phyloP scores from a whole-genome alignment of 2,329 filamentous ascomycete species.

The Penicillium sp. region DNA sequence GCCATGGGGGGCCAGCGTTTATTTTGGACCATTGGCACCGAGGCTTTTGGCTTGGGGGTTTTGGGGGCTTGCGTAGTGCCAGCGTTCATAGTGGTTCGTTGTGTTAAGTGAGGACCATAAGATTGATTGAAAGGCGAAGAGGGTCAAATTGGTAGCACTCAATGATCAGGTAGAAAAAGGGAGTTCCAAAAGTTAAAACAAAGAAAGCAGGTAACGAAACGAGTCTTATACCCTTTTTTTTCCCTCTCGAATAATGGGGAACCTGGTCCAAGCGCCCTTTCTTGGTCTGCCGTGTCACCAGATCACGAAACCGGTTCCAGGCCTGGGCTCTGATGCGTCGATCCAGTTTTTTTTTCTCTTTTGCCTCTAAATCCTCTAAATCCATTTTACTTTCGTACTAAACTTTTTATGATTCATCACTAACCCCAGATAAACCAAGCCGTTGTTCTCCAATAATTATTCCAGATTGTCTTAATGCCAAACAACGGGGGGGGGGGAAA shows the following conservation, averaged over 20 bases:
- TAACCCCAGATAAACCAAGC: not conserved
- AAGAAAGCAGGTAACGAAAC: slow-evolving; percentile 1
- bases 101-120: not conserved
- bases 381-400: not conserved
- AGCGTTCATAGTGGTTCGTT: slow-evolving; percentile 25
- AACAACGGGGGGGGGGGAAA: not conserved
- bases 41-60: slow-evolving; percentile 23
- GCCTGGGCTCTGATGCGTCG: slow-evolving; percentile 1
- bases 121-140: not conserved
- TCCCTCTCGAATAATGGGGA: slow-evolving; percentile 12
- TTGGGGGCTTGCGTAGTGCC: slow-evolving; percentile 21
- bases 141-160: too few relatives aligned
- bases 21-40: slow-evolving; percentile 27
- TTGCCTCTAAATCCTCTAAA: not conserved
- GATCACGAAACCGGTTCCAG: slow-evolving; percentile 17
- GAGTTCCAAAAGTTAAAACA: not conserved
- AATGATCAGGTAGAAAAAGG: not conserved
- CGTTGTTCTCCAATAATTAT: not conserved
- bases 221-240: slow-evolving; percentile 17
- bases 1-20: slow-evolving; percentile 38
- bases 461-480: not conserved
- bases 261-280: slow-evolving; percentile 14
- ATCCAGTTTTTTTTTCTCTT: not conserved
- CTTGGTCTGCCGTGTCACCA: slow-evolving; percentile 18
- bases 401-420: slow-evolving; percentile 6